phyloP scores from a whole-genome alignment of 257 asterid genomes.

The Leonotis leonurus region DNA sequence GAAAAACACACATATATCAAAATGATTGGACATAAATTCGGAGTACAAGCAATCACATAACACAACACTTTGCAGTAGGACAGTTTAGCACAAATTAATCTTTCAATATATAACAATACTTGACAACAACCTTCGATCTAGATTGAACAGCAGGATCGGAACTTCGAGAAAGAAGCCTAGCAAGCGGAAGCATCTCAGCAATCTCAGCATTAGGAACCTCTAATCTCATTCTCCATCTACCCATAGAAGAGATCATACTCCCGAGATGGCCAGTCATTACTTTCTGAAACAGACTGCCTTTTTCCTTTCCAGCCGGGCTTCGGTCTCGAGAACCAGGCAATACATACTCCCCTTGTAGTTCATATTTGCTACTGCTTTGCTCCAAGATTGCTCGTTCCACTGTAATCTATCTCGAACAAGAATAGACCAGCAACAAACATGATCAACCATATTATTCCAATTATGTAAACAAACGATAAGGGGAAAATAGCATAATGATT shows the following conservation, averaged over 20 bases:
- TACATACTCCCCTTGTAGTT: slow-evolving; percentile 98
- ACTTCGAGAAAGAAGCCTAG: slow-evolving; percentile 95
- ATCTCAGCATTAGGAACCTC: slow-evolving; percentile 98
- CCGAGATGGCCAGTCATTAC: slow-evolving; percentile 96
- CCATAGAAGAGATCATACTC: slow-evolving; percentile 95
- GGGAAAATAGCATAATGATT: not conserved
- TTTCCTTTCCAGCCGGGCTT: slow-evolving; percentile 66
- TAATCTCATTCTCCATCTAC: slow-evolving; percentile 99
- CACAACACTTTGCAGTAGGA: not conserved
- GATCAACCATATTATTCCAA: slow-evolving; percentile 13
- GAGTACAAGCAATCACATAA: not conserved
- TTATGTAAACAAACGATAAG: slow-evolving; percentile 5
- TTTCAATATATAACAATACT: slow-evolving; percentile 13
- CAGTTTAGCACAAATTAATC: slow-evolving; percentile 9
- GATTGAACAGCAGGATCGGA: slow-evolving; percentile 98
- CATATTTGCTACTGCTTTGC: slow-evolving; percentile 92
- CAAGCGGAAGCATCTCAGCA: slow-evolving; percentile 99
- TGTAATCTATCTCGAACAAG: slow-evolving; percentile 57
- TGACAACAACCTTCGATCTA: slow-evolving; percentile 72
- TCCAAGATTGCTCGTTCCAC: slow-evolving; percentile 88
- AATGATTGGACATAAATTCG: slow-evolving; percentile 5
- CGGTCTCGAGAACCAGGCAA: slow-evolving; percentile 97
- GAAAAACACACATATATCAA: slow-evolving; percentile 11
- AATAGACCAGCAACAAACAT: slow-evolving; percentile 21
- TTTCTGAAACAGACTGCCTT: slow-evolving; percentile 82